Base-by-base conservation (phyloP, 2,329 filamentous ascomycete species). In the Fusarium chlamydosporum region DNA sequence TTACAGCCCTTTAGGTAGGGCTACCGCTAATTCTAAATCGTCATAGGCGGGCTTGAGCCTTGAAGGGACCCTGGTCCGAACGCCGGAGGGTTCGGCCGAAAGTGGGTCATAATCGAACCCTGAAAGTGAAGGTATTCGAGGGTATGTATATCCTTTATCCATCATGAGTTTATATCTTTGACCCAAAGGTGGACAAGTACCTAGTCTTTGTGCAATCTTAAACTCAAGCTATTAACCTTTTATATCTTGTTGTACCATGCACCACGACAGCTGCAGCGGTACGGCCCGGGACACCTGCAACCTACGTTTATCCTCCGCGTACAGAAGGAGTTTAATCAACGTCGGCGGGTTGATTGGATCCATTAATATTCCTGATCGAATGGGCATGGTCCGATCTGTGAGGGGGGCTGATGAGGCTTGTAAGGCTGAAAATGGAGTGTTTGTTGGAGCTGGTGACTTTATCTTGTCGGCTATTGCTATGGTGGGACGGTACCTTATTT, bases 241-340 rank as follows among this genome's bases (percentile, higher is more conserved):
- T 31, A 50, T n/a, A 23, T 27, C 12, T 40, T 48, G 42, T 51
- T 13, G 9, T 27, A 53, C 29, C 20, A 27, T 58, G 18, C 27
- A 9, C 0, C 52, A 31, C 33, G 20, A 27, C 35, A 13, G 27
- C 20, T 38, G 20, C 29, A 50, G 50, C 56, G 67, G 61, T 59
- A 57, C 66, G 66, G 66, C 48, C 66, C 66, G 61, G 63, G 56
- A 54, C 27, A 53, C 35, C 59, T 58, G 61, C 61, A 38, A 52
- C 42, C 7, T 31, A 23, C 29, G 66, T 48, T 53, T 54, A 41
- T 46, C 51, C 29, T 31, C 31, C 41, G 57, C 40, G 48, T 29
- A 20, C 31, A 50, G 7, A 13, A 37, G 43, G 37, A 47, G 41
- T 16, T 38, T 51, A 40, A 29, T 56, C 27, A 20, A 23, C 13